Evolutionary conservation across 106 monocot species (phyloP), one percentile per base, ranked within the genome.

Genomic region (Acorus calamus): DNA sequence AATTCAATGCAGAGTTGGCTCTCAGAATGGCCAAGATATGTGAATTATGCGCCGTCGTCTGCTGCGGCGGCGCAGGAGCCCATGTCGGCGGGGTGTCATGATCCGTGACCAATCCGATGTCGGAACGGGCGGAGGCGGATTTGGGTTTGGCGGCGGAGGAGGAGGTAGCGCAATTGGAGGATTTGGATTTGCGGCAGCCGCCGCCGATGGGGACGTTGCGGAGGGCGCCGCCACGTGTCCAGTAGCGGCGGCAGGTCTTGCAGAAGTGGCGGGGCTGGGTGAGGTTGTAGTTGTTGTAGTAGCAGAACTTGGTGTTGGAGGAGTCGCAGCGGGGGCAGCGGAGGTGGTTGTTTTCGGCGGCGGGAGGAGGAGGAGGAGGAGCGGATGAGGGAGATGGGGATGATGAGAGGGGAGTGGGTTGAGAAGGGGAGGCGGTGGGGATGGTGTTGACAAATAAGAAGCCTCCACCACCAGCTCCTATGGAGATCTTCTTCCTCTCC

Each of bases 191-290:
- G 45, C 84, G 88, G 81, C 78, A 79, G 52, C 83, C 86, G 4
- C 90, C 90, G 49, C 90, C 90, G 60, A 90, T 76, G 60, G 90
- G 90, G 65, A 90, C 86, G 90, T 90, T 90, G 64, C 90, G 86
- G 50, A 90, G 73, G 55, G 76, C 86, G 61, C 90, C 90, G 42
- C 90, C 90, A 42, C 75, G 79, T 64, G 90, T 90, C 90, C 90
- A 90, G 75, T 90, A 90, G 44, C 90, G 85, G 50, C 90, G 90
- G 77, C 86, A 87, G 48, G 86, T 71, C 66, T 80, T 82, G 72
- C 64, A 65, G 64, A 65, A 65, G 51, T 65, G 64, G 11, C 64
- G 49, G 3, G 64, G 64, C 14, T 65, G 64, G 2, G 64, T 65
- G 42, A 65, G 52, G 51, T 65, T 65, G 64, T 65, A 65, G 50